Conservation (phyloP, 371 early-diverging fungal genomes). For the Mortierella sp. region DNA sequence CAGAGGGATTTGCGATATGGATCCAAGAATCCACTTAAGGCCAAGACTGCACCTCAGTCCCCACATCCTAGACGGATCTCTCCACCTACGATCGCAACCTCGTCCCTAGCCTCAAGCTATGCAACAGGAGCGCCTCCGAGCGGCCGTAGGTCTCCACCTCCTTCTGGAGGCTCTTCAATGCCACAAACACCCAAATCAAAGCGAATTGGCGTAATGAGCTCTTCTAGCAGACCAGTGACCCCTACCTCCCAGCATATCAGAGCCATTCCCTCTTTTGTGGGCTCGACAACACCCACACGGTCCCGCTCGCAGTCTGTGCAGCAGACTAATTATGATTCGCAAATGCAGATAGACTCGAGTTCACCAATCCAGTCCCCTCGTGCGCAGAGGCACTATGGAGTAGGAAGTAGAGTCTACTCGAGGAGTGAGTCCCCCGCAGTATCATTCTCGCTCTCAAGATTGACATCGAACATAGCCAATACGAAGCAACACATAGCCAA, state of each 20-base stretch:
- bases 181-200: constrained; percentile 44
- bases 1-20: constrained; percentile 43
- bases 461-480: constrained; percentile 8
- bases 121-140: too few relatives aligned
- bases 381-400: constrained; percentile 9
- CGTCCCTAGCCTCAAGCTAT: not conserved
- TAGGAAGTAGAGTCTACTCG: constrained; percentile 20
- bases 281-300: constrained; percentile 37
- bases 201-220: constrained; percentile 15
- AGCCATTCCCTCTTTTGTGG: constrained; percentile 20
- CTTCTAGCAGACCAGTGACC: constrained; percentile 32
- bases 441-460: constrained; percentile 19
- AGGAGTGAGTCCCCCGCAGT: constrained; percentile 42
- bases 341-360: too few relatives aligned
- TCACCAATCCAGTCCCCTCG: too few relatives aligned
- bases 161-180: constrained; percentile 4
- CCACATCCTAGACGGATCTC: constrained; percentile 46
- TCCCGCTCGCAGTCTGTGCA: constrained; percentile 21
- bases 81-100: constrained; percentile 9
- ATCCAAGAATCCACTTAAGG: constrained; percentile 28
- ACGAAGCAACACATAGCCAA: constrained; percentile 11
- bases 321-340: not conserved
- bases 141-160: constrained; percentile 21
- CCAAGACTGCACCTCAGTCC: constrained; percentile 20
- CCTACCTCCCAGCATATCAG: constrained; percentile 32